These are phyloP conservation scores for Novymonas esmeraldas DNA, from an alignment of 208 protist genomes.

Conservation along the genomic window DNA sequence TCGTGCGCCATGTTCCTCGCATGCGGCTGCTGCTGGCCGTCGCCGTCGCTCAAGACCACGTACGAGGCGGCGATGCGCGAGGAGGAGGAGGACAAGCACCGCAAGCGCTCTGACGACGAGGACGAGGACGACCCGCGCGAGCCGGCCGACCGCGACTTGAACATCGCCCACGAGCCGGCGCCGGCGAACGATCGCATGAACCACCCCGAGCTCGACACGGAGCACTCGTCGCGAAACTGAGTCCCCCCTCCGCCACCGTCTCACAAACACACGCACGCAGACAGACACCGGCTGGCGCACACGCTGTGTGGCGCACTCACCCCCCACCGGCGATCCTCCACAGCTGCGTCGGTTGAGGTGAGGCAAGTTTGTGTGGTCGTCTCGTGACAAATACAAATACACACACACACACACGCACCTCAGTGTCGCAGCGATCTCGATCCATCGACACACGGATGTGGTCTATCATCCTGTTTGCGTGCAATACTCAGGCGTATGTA, in stretches of 20 bases:
- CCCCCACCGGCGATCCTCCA: no score
- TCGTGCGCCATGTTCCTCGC: conserved; percentile 34
- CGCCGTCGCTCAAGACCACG: conserved; percentile 54
- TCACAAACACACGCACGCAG: neutral
- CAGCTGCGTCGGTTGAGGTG: no score
- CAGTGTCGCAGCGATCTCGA: no score
- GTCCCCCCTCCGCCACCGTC: neutral
- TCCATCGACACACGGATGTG: no score
- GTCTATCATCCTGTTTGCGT: no score
- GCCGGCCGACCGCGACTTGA: neutral
- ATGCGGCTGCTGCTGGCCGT: conserved; percentile 53
- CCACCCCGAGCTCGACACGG: conserved; percentile 4
- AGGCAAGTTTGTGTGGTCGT: no score
- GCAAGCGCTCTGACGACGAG: conserved; percentile 3
- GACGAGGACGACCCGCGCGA: conserved; percentile 17
- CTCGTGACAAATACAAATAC: no score
- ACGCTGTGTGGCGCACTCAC: no score
- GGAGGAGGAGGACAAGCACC: conserved; percentile 15
- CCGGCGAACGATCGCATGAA: neutral
- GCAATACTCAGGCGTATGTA: neutral
- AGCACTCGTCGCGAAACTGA: neutral
- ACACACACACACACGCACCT: neutral
- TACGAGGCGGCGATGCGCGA: conserved; percentile 19
- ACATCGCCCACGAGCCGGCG: conserved; percentile 18
- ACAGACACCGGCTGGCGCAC: neutral